Evolutionary conservation across 169 alveolate genomes (phyloP).

Genomic region (Theileria equi): DNA sequence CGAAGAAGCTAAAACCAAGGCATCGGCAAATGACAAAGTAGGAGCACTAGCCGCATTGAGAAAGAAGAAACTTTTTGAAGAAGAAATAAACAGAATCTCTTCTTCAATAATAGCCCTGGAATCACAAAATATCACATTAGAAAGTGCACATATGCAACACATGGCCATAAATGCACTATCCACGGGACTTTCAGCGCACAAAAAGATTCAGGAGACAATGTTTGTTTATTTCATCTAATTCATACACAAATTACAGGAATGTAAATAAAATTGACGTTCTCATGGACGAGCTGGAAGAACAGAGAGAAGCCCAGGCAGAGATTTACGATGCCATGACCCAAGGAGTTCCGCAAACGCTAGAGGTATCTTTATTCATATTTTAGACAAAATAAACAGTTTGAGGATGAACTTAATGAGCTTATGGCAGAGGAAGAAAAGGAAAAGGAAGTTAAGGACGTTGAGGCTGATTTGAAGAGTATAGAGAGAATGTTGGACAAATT

Average conservation of each 20-base stretch:
- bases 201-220: slow-evolving; percentile 35
- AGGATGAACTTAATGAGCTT: slow-evolving; percentile 59
- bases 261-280: slow-evolving; percentile 65
- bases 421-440: slow-evolving; percentile 23
- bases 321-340: slow-evolving; percentile 66
- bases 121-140: slow-evolving; percentile 72
- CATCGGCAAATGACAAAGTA: slow-evolving; percentile 26
- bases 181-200: slow-evolving; percentile 48
- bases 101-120: slow-evolving; percentile 70
- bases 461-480: background rate
- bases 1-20: slow-evolving; percentile 43
- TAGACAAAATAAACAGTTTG: slow-evolving; percentile 20
- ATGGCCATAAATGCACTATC: slow-evolving; percentile 70
- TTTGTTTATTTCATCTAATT: background rate
- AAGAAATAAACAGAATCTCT: slow-evolving; percentile 62
- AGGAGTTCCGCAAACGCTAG: slow-evolving; percentile 22
- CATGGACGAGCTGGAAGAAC: slow-evolving; percentile 73
- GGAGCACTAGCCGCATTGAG: slow-evolving; percentile 67
- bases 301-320: slow-evolving; percentile 70
- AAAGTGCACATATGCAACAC: slow-evolving; percentile 74
- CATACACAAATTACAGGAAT: slow-evolving; percentile 25
- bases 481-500: background rate
- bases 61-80: slow-evolving; percentile 69
- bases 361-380: slow-evolving; percentile 5
- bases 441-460: background rate